Conservation (phyloP, 2,329 filamentous ascomycete genomes). For the Diaporthe destruens region DNA sequence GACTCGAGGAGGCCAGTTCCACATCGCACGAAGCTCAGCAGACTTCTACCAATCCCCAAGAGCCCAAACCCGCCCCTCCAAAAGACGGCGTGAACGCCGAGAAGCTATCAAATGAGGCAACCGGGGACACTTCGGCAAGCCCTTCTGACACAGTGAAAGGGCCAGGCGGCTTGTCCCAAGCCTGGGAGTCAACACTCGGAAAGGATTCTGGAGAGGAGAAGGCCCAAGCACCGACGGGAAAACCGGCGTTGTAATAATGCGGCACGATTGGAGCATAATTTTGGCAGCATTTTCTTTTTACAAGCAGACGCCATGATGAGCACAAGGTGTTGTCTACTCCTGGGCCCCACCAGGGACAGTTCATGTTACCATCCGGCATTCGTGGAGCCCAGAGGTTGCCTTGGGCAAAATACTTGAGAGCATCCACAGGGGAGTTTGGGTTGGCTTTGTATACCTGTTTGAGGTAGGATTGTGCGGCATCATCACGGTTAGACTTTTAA, state of each 20-base stretch:
- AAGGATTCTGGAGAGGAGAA: neutral
- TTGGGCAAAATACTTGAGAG: constrained; percentile 7
- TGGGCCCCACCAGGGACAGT: neutral
- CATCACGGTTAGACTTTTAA: constrained; percentile 30
- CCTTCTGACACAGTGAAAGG: neutral
- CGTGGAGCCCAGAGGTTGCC: neutral
- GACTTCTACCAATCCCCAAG: neutral
- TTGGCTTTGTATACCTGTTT: constrained; percentile 18
- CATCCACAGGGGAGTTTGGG: constrained; percentile 18
- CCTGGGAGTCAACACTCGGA: neutral
- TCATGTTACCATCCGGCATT: constrained; percentile 36
- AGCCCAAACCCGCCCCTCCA: neutral
- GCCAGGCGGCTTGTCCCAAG: neutral
- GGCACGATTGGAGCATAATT: neutral
- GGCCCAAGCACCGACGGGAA: neutral
- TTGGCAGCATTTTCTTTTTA: constrained; percentile 1
- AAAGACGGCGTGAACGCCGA: neutral
- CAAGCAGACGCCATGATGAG: neutral
- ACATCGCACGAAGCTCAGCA: neutral
- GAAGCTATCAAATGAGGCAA: neutral
- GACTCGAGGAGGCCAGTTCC: neutral
- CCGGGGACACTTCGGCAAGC: neutral
- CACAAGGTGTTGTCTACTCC: neutral
- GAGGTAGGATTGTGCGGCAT: neutral
- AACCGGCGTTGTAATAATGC: constrained; percentile 20